Base-by-base conservation (phyloP, 306 rosid genomes). In the Corylus americana region DNA sequence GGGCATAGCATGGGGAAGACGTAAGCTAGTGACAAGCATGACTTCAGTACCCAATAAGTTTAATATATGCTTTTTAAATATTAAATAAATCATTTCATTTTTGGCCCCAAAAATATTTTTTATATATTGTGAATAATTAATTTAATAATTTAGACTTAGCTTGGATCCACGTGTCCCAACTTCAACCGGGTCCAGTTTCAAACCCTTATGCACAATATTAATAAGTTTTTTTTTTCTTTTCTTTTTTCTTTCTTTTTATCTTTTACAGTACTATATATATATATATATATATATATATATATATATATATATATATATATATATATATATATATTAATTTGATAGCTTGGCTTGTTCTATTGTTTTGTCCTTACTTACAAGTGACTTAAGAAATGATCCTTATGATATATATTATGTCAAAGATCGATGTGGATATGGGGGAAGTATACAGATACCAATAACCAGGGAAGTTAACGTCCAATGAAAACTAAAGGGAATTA, bases 11-110 rank as follows among this genome's bases (percentile, higher is more conserved):
- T 83, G 84, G 81, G 59, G 70, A 74, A 78, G 57, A 85, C 94
- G 94, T 90, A 88, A 86, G 85, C 83, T 74, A 72, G 78, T 91
- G 84, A 88, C 93, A 79, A 88, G 90, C 97, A 87, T 92, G 96
- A 94, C 94, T 77, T 92, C 97, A 94, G 39, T 58, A 59, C 64
- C 31, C 7, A 67, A 59, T 42, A 42, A 35, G 5, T 59, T 70
- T 74, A 77, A 67, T 73, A 42, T 73, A 39, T 58, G n/a, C n/a
- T n/a, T n/a, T 50, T 50, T 0, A 50, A 50, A 12, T 9, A 49
- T 13, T 39, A 39, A 2, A 39, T 39, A 3, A 39, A 39, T 39
- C 44, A 39, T 3, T 39, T 39, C 6, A 5, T 39, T 39, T 39
- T 39, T 39, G 5, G 44, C 44, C 44, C 44, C 44, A 39, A 39